phyloP scores from a whole-genome alignment of 2,329 filamentous ascomycete species.

The Myriosclerotinia curreyana region DNA sequence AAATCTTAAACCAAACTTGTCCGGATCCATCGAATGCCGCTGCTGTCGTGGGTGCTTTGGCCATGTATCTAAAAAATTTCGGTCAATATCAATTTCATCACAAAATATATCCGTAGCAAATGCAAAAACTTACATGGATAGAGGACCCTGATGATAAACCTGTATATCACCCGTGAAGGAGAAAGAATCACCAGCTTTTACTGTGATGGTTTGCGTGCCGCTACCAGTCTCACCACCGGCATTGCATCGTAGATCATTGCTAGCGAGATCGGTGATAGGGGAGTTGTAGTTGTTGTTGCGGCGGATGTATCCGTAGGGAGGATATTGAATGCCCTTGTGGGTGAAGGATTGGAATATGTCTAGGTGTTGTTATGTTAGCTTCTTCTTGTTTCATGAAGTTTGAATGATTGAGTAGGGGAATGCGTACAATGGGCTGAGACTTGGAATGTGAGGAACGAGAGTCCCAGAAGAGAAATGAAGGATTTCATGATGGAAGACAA shows the following conservation, averaged over 20 bases:
- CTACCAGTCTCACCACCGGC: slow-evolving; percentile 35
- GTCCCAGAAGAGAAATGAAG: neutral
- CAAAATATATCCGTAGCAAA: accelerated
- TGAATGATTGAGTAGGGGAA: neutral
- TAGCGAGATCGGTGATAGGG: slow-evolving; percentile 42
- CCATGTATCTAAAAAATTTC: slow-evolving; percentile 31
- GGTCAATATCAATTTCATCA: neutral
- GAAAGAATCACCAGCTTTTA: slow-evolving; percentile 44
- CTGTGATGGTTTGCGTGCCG: slow-evolving; percentile 33
- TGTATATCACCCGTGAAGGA: slow-evolving; percentile 46
- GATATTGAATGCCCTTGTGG: slow-evolving; percentile 28
- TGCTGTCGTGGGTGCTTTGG: slow-evolving; percentile 40
- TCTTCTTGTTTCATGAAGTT: neutral
- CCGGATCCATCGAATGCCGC: slow-evolving; percentile 41
- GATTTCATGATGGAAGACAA: slow-evolving; percentile 10
- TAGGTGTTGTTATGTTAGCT: slow-evolving; percentile 8
- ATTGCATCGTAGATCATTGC: slow-evolving; percentile 45
- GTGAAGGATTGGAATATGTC: slow-evolving; percentile 35
- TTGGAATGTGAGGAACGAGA: neutral
- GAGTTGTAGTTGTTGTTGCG: slow-evolving; percentile 48
- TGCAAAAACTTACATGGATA: slow-evolving; percentile 32
- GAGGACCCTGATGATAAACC: slow-evolving; percentile 40
- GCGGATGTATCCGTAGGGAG: slow-evolving; percentile 51
- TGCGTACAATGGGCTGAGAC: slow-evolving; percentile 21
- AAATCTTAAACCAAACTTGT: slow-evolving; percentile 42